These are phyloP conservation scores for Elaeagnus macrophylla DNA, from an alignment of 306 rosid species.

Conservation along the genomic window DNA sequence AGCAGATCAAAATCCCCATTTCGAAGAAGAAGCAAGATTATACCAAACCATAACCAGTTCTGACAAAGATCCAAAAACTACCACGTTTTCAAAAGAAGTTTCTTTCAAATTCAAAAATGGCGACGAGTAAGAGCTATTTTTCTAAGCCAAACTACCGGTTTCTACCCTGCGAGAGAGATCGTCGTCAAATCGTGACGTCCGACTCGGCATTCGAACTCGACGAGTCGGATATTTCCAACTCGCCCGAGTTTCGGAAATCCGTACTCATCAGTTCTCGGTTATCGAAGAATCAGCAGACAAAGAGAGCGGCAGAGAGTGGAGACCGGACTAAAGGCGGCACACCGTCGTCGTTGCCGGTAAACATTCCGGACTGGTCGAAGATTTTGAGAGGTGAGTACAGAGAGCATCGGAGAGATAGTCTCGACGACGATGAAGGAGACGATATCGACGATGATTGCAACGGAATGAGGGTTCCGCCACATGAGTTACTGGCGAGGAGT, in stretches of 20 bases:
- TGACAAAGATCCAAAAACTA: neutral
- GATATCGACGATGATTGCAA: constrained; percentile 18
- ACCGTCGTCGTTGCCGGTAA: constrained; percentile 57
- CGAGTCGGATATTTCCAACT: constrained; percentile 59
- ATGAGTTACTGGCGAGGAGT: constrained; percentile 72
- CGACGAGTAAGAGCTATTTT: constrained; percentile 40
- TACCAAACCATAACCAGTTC: neutral
- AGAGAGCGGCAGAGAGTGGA: constrained; percentile 13
- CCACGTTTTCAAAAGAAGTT: neutral
- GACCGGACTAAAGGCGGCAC: constrained; percentile 22
- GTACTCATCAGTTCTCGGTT: constrained; percentile 16
- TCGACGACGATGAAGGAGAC: constrained; percentile 17
- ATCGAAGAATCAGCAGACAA: constrained; percentile 19
- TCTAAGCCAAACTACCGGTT: constrained; percentile 41
- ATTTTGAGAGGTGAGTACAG: constrained; percentile 61
- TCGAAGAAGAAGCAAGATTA: constrained; percentile 10
- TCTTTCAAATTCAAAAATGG: constrained; percentile 27
- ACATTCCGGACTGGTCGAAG: constrained; percentile 87
- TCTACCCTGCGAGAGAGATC: constrained; percentile 34
- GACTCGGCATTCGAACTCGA: constrained; percentile 63
- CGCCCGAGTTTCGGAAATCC: constrained; percentile 56
- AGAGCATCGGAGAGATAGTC: constrained; percentile 24
- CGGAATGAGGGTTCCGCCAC: constrained; percentile 56
- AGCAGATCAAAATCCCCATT: constrained; percentile 17
- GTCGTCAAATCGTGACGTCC: constrained; percentile 15